Evolutionary conservation across 768 basidiomycete species (phyloP).

Genomic region (Leccinum arenicola): DNA sequence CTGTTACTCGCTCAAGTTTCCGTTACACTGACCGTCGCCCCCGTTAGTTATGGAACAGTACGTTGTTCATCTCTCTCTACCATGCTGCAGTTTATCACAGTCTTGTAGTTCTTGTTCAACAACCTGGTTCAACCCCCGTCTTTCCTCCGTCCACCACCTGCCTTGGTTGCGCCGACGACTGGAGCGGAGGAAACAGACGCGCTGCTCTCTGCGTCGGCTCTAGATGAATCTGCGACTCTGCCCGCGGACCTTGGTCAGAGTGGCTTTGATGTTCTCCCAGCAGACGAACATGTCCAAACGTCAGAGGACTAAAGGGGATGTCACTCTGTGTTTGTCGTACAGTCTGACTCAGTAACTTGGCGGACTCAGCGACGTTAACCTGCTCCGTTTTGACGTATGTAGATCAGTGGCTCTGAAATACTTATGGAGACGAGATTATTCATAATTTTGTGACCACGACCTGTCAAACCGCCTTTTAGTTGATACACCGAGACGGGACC

Average conservation of each 20-base stretch:
- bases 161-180: conserved; percentile 25
- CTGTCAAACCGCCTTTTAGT: conserved; percentile 4
- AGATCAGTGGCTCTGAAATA: not conserved
- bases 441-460: not conserved
- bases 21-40: conserved; percentile 9
- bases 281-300: conserved; percentile 33
- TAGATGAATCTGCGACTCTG: conserved; percentile 82
- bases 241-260: conserved; percentile 80
- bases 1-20: conserved; percentile 1
- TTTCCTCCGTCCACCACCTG: conserved; percentile 48
- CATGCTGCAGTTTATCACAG: conserved; percentile 7
- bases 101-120: conserved; percentile 81
- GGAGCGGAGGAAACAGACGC: conserved; percentile 60
- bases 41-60: conserved; percentile 79
- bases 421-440: not conserved
- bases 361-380: not conserved
- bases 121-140: conserved; percentile 67
- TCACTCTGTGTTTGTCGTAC: not conserved
- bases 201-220: conserved; percentile 38
- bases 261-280: conserved; percentile 80
- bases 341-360: not conserved
- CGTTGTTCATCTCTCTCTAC: conserved; percentile 21
- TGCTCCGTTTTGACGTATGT: not conserved
- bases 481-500: conserved; percentile 17
- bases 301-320: conserved; percentile 12